Evolutionary conservation across 176 grass and related monocot genomes (phyloP), one percentile per base, ranked within the genome.

Genomic region (Olyra latifolia): DNA sequence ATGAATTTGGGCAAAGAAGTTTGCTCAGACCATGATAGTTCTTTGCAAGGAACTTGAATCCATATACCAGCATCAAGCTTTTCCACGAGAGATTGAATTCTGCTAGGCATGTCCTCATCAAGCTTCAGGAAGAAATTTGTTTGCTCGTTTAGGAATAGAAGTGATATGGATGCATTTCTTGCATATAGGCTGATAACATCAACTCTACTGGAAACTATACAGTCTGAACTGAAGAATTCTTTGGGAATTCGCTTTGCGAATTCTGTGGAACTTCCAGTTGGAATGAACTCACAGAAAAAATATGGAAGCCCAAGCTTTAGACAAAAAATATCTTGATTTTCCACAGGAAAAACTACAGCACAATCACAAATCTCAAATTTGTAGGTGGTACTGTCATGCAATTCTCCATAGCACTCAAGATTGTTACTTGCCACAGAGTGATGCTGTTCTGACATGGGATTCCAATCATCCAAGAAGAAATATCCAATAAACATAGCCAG

Each of bases 381-480:
- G 81, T 89, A 98, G 56, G 81, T 78, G 73, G 94, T 69, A 65
- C 35, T 70, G 49, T 71, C 81, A 83, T 73, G 43, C 14, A 19
- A 69, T 72, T 79, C 82, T 42, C 61, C 48, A 39, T 50, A 66
- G 80, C 72, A 71, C 29, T 72, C 78, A 76, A 66, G 10, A 66
- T 88, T 82, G 17, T 85, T 72, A 90, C 52, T 76, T 87, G 35
- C 62, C 53, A 84, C 61, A 75, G 28, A 48, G 49, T 87, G 14
- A 82, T 89, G 50, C 25, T 85, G 76, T 87, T 93, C 86, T 84
- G 62, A 65, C 70, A 82, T 14, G 43, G 83, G 72, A 75, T 74
- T 69, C 95, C 95, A 98, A 78, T 98, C 83, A 83, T 93, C 89
- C 88, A 98, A 91, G 58, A 91, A 82, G 88, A 98, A 94, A 66